These are phyloP conservation scores for Daldinia eschscholtzii DNA, from an alignment of 2,329 filamentous ascomycete genomes.

Conservation along the genomic window DNA sequence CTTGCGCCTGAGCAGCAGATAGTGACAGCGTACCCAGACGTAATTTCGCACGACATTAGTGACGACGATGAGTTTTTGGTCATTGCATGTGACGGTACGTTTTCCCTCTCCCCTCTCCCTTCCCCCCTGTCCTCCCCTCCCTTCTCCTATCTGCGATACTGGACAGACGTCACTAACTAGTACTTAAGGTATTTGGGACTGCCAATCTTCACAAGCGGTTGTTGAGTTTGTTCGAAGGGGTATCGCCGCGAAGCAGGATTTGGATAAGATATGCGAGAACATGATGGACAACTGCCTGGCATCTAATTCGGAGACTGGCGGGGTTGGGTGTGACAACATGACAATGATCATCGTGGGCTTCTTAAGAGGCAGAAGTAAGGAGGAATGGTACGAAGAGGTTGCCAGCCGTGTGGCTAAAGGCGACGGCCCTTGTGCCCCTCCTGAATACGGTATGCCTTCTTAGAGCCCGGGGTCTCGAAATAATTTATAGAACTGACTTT, in stretches of 20 bases:
- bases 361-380: conserved; percentile 90
- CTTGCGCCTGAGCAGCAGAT: conserved; percentile 98
- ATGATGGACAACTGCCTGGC: conserved; percentile 99
- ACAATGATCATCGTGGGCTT: conserved; percentile 94
- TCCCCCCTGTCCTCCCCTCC: too few relatives aligned
- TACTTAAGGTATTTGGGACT: conserved; percentile 94
- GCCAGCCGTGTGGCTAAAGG: conserved; percentile 93
- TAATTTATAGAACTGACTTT: conserved; percentile 49
- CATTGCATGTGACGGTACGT: conserved; percentile 89
- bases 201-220: conserved; percentile 97
- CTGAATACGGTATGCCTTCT: conserved; percentile 93
- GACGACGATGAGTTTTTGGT: conserved; percentile 97
- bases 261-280: conserved; percentile 97
- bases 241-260: conserved; percentile 94
- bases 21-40: conserved; percentile 95
- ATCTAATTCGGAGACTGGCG: conserved; percentile 96
- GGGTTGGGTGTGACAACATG: conserved; percentile 99
- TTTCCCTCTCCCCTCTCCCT: too few relatives aligned
- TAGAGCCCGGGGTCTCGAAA: conserved; percentile 50
- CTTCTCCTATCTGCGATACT: background rate
- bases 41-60: conserved; percentile 88
- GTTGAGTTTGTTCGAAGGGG: conserved; percentile 96
- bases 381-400: conserved; percentile 98
- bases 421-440: conserved; percentile 97
- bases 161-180: conserved; percentile 28